A percentile compares a stretch with the other conserved stretches of the same genome.
Conservation (phyloP, 1,139 yeast genomes). For the Yamadazyma dushanensis region DNA sequence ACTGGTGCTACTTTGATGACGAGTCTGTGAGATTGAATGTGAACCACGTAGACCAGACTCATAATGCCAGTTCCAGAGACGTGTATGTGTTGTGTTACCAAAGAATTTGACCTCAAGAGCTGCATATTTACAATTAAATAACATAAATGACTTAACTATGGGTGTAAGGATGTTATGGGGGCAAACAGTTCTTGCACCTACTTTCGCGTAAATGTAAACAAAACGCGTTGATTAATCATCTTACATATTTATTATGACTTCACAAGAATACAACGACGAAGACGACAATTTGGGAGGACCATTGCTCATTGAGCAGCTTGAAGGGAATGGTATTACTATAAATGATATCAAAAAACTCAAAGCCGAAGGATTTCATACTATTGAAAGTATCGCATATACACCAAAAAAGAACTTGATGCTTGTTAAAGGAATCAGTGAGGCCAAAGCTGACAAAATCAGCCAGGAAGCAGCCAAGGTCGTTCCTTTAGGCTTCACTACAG, state of each 20-base stretch:
- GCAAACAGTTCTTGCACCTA: not conserved
- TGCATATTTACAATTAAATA: not conserved
- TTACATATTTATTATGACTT: constrained; percentile 9
- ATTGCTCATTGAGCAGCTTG: constrained; percentile 45
- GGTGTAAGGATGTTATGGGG: constrained; percentile 1
- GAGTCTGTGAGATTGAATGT: constrained; percentile 52
- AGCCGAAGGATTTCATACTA: constrained; percentile 86
- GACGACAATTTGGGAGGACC: constrained; percentile 45
- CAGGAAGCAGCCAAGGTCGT: constrained; percentile 84
- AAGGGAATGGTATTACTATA: constrained; percentile 85
- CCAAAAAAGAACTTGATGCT: constrained; percentile 72
- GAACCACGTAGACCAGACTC: constrained; percentile 48
- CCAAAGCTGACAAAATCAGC: constrained; percentile 85
- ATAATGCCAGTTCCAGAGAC: constrained; percentile 51
- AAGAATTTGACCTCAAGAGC: constrained; percentile 35
- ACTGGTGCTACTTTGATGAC: constrained; percentile 77
- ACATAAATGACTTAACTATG: not conserved
- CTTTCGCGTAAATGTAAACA: constrained; percentile 4
- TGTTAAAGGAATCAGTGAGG: constrained; percentile 93
- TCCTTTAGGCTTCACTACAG: constrained; percentile 97
- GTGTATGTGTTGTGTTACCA: constrained; percentile 77
- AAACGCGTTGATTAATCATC: constrained; percentile 3
- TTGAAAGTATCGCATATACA: constrained; percentile 88
- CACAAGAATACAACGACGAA: constrained; percentile 24
- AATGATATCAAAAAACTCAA: constrained; percentile 78